Conservation (phyloP, 2,329 filamentous ascomycete genomes). For the Coleophoma crateriformis region DNA sequence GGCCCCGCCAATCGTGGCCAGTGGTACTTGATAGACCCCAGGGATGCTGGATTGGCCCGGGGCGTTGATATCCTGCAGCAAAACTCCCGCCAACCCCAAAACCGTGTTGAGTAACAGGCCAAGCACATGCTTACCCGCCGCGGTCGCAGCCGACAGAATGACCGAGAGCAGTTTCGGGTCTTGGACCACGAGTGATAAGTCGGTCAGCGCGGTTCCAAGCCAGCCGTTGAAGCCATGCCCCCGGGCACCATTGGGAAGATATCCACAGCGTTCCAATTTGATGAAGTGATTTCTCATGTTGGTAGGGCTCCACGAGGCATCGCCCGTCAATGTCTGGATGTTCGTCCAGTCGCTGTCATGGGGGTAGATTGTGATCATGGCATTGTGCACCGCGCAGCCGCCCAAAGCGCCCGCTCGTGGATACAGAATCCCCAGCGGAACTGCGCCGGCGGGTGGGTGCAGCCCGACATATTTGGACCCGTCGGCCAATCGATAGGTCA, state of each 20-base stretch:
- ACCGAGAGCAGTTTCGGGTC: background rate
- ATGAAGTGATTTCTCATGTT: conserved; percentile 37
- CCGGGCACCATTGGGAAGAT: conserved; percentile 29
- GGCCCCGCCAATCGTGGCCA: background rate
- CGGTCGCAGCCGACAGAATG: background rate
- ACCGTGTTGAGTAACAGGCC: background rate
- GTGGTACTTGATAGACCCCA: background rate
- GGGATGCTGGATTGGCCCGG: background rate
- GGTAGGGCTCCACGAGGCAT: conserved; percentile 33
- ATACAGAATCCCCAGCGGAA: conserved; percentile 30
- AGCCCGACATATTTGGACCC: conserved; percentile 17
- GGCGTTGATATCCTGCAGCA: background rate
- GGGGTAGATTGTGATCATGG: conserved; percentile 32
- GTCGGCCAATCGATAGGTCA: conserved; percentile 15
- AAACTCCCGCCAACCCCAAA: background rate
- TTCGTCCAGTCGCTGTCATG: conserved; percentile 35
- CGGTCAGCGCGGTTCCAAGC: conserved; percentile 12
- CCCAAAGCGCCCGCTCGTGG: conserved; percentile 32
- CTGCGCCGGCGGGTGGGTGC: conserved; percentile 26
- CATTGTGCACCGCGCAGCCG: conserved; percentile 29
- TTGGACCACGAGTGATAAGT: background rate
- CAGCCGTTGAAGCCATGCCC: conserved; percentile 38
- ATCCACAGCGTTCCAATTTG: conserved; percentile 36
- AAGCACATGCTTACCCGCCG: background rate
- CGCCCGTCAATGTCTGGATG: conserved; percentile 35